Base-by-base conservation (phyloP, 805 yeast species). In the Schwanniomyces pseudopolymorphus region DNA sequence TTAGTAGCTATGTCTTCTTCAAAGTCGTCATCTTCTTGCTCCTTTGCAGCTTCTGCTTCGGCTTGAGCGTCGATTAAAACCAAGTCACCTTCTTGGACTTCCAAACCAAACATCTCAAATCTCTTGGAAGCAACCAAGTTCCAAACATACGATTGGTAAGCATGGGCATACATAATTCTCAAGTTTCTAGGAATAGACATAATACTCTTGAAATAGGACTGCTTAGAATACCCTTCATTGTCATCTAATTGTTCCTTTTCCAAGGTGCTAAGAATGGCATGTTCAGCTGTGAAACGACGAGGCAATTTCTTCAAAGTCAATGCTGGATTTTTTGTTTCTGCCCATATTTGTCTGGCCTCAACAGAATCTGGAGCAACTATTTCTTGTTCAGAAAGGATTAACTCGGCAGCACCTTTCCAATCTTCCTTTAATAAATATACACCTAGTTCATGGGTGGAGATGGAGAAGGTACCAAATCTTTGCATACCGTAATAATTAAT, bases 401-500 rank as follows among this genome's bases (percentile, higher is more conserved):
- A 69, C 45, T 88, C 87, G 5, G 77, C 92, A 1, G 95, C 97
- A 11, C 72, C 76, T 55, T 85, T 78, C 90, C 96, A 94, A 46
- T 90, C 83, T 28, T 80, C 81, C 41, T 80, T 74, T 42, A 94
- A 69, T 22, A 92, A 73, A 50, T 77, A 77, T 50, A 80, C 80
- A 41, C 99, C 99, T 44, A 91, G 75, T 25, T 77, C 79, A 65
- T 94, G 97, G 0, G 99, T 91, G 2, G 98, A 89, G 24, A 90
- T 77, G 10, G 97, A 87, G 60, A 89, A 92, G 0, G 99, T 91
- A 24, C 99, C 99, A 64, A 94, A 94, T 60, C 99, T 75, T 72
- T 94, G 99, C 91, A 94, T 85, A n/a, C 99, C 99, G 63, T 79
- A 94, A 61, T 94, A 94, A 65, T 94, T 94, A 52, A 94, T 85